Evolutionary conservation across 2,329 filamentous ascomycete species (phyloP), one percentile per base, ranked within the genome.

Genomic region (Botrytis pseudocinerea): DNA sequence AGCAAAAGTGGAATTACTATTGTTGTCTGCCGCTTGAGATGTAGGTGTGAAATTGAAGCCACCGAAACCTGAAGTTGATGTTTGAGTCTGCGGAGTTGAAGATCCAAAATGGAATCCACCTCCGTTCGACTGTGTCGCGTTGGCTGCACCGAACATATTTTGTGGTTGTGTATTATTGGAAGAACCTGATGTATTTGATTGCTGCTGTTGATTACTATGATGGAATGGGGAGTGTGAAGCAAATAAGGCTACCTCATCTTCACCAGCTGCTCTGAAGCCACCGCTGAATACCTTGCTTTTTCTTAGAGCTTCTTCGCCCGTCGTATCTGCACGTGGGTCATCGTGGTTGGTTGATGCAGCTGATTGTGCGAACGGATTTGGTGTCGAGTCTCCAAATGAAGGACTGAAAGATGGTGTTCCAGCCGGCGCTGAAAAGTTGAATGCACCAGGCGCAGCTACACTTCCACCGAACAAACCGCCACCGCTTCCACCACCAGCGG

Each of bases 381-480:
- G 68, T 60, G 65, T 69, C 25, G 74, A 75, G 18, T 63, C 54
- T 4, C 69, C 46, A 74, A 62, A 61, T 72, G 72, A 75, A 77
- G 65, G 46, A 42, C 22, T 70, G 35, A 73, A 73, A 46, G 60
- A 42, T 25, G 62, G 51, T 65, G 69, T 69, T 65, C 71, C 75
- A 28, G 57, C 71, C 25, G 76, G 74, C 46, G 77, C 75, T 38
- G 78, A 69, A 61, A 81, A 81, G 62, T 77, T 74, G 73, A 81
- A 81, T 32, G 76, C 68, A 62, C 75, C 74, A 38, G 76, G 44
- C 38, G 77, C 76, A 73, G 77, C 76, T 66, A 78, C 72, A 64
- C 74, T 75, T 42, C 79, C 79, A 54, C 79, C 79, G 74, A 81
- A 81, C 2, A 80, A 71, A 38, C 78, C 78, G 46, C 74, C 75